Evolutionary conservation across 768 basidiomycete genomes (phyloP), one percentile per base, ranked within the genome.

Genomic region (Tulasnella sp.): DNA sequence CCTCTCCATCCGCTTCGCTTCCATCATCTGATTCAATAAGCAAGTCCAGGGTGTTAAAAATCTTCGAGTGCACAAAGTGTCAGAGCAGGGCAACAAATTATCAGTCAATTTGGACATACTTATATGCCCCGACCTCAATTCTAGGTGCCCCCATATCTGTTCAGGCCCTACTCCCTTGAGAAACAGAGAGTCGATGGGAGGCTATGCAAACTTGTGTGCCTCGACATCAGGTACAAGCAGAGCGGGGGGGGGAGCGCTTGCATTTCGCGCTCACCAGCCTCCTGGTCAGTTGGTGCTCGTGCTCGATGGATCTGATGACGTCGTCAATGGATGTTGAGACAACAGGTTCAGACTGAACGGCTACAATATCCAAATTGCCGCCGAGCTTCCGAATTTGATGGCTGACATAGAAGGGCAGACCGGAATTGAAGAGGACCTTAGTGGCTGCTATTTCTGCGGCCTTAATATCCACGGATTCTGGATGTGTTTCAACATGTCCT

Each of bases 61-160:
- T 50, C 57, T 59, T 27, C 4, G 19, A 43, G 43, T 12, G 43
- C n/a, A n/a, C n/a, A n/a, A n/a, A n/a, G n/a, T n/a, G n/a, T n/a
- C n/a, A n/a, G n/a, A n/a, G n/a, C n/a, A n/a, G n/a, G n/a, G n/a
- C n/a, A n/a, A n/a, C n/a, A n/a, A n/a, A n/a, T n/a, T n/a, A n/a
- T n/a, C n/a, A n/a, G n/a, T n/a, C n/a, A n/a, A n/a, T n/a, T n/a
- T n/a, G n/a, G n/a, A n/a, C n/a, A n/a, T n/a, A 25, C 55, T 3
- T 22, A 97, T 73, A 46, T 77, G 78, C 62, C 81, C 78, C 15
- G 83, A 74, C 45, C 89, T 75, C 55, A 99, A 74, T 67, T 98
- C 94, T 55, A 98, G 70, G 72, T 99, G 94, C 42, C 84, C 84
- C 94, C 94, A 99, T 25, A 97, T 74, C 69, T 94, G 92, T 59